Base-by-base conservation (phyloP, 495 filamentous ascomycete genomes). In the Tuber microsphaerosporum region DNA sequence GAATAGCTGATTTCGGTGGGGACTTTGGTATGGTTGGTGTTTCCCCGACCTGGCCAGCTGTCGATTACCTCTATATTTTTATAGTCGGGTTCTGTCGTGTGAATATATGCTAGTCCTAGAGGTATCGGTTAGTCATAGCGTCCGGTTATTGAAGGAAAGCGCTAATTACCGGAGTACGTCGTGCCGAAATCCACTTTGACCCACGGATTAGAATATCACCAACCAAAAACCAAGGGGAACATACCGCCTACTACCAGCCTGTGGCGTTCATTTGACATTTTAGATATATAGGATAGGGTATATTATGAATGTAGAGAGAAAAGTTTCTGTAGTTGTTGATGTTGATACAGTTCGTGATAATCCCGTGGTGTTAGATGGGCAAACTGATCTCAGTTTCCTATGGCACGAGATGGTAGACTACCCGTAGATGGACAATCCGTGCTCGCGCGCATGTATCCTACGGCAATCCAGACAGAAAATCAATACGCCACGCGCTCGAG, bases 121-220 rank as follows among this genome's bases (percentile, higher is more conserved):
- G 16, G 12, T 61, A 19, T 42, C 2, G 43, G 14, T 71, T 4
- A 56, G 37, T 26, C 31, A 45, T 71, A 7, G 26, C 31, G 7
- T 42, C 70, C 22, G 65, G 12, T 14, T 56, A 7, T 37, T 17
- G 56, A 42, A n/a, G 69, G 22, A 56, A 26, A 65, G 56, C 12
- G 56, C 56, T 17, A 0, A n/a, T 45, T 51, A 77, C 77, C 77
- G 31, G 77, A 78, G 72, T 79, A 79, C 8, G 77, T 79, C 5
- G 77, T 79, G 34, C 77, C 77, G 34, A 48, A 79, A 56, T 79
- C 77, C 26, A 79, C 76, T 73, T 45, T 76, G 5, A 41, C 17
- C 16, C 6, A 31, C n/a, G 31, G 8, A 68, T 76, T 69, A 75
- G 70, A 19, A 44, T 42, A 31, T 4, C 26, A 8, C 17, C 9